A percentile compares a stretch with the other conserved stretches of the same genome.
phyloP scores from a whole-genome alignment of 1,284 basidiomycete species.

The Polyporus tsugae region DNA sequence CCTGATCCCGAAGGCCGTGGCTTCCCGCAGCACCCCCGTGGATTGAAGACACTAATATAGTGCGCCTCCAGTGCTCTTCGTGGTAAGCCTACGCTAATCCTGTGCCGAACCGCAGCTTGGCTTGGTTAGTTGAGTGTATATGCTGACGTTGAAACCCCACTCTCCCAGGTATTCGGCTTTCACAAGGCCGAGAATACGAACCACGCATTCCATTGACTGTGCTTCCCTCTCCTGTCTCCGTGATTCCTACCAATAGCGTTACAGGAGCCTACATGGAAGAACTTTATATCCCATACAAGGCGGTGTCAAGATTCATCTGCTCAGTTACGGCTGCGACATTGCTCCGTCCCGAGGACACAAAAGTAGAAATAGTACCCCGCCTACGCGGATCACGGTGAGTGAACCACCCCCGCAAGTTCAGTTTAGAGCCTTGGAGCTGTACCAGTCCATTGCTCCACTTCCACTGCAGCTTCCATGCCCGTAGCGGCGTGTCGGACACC shows the following conservation, averaged over 20 bases:
- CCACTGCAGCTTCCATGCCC: neutral
- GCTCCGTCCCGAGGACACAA: neutral
- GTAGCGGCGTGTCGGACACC: neutral
- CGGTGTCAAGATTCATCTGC: neutral
- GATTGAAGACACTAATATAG: neutral
- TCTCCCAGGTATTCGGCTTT: neutral
- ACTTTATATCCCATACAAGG: neutral
- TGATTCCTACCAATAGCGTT: neutral
- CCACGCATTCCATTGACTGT: neutral
- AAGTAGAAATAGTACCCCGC: neutral
- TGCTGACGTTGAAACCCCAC: neutral
- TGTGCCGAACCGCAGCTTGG: neutral
- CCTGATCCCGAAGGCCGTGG: neutral
- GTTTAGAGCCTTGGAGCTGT: neutral
- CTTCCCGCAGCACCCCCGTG: conserved; percentile 1
- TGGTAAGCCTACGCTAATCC: neutral
- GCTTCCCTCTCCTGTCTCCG: neutral
- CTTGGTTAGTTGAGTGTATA: neutral
- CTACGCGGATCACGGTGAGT: neutral
- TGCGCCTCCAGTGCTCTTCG: neutral
- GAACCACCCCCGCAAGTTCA: neutral
- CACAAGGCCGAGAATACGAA: neutral
- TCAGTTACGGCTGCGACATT: neutral
- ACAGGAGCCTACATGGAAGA: neutral
- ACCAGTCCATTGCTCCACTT: neutral